These are phyloP conservation scores for Knoxdaviesia proteae DNA, from an alignment of 2,329 filamentous ascomycete species.

Conservation along the genomic window DNA sequence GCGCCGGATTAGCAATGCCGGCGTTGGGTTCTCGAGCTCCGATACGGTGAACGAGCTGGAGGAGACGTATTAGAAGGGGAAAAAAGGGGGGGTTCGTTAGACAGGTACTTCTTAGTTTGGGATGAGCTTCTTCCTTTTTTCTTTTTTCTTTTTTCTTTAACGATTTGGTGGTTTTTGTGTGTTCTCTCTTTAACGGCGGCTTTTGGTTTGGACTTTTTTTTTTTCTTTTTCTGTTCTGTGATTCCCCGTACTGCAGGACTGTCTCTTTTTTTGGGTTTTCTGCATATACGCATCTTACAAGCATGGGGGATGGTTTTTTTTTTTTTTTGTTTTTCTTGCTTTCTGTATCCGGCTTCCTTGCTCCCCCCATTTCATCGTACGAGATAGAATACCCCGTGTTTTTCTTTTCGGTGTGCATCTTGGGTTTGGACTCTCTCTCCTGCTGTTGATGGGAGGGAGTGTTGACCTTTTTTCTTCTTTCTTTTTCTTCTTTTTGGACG, in stretches of 20 bases:
- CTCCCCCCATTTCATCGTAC: no score
- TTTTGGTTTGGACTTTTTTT: not conserved
- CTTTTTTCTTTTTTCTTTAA: slow-evolving; percentile 1
- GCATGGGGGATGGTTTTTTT: not conserved
- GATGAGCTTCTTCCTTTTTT: slow-evolving; percentile 1
- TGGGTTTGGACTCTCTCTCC: no score
- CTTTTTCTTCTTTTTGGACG: no score
- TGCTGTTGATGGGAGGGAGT: no score
- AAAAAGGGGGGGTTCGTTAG: slow-evolving; percentile 1
- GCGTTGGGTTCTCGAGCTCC: slow-evolving; percentile 2
- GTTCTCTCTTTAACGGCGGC: slow-evolving; percentile 1
- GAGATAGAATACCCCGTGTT: no score
- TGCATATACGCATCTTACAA: no score
- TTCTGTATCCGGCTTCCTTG: no score
- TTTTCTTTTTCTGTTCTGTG: not conserved
- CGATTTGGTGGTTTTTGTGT: not conserved
- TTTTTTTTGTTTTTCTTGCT: no score
- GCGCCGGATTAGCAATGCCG: slow-evolving; percentile 19
- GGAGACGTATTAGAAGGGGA: slow-evolving; percentile 26
- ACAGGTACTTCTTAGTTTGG: not conserved
- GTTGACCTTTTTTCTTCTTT: no score
- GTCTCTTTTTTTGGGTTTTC: no score
- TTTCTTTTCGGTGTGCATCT: no score
- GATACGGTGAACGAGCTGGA: slow-evolving; percentile 25
- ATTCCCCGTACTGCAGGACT: no score